Conservation (phyloP, 2,329 filamentous ascomycete species). For the Rachicladosporium sp. region DNA sequence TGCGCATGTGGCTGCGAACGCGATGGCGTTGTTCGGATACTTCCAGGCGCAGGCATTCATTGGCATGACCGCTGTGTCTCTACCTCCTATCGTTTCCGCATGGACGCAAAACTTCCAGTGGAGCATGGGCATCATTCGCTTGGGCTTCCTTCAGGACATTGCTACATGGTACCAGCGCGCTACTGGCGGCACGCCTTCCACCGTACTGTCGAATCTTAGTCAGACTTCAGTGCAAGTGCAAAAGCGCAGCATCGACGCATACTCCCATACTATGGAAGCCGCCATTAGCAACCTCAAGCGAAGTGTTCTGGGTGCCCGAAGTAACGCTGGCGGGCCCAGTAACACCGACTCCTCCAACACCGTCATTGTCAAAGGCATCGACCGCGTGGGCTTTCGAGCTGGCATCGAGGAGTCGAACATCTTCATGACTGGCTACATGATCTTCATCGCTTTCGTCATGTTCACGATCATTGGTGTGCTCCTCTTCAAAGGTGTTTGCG, state of each 20-base stretch:
- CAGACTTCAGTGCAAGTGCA: conserved; percentile 74
- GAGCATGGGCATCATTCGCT: conserved; percentile 89
- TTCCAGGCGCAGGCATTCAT: conserved; percentile 91
- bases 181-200: conserved; percentile 75
- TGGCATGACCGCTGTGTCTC: conserved; percentile 65
- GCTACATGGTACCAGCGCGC: conserved; percentile 93
- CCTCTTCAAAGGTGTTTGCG: conserved; percentile 69
- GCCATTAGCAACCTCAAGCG: conserved; percentile 27
- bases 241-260: conserved; percentile 45
- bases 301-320: conserved; percentile 32
- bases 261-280: conserved; percentile 41
- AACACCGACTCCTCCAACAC: conserved; percentile 24
- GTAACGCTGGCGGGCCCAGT: conserved; percentile 13
- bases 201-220: conserved; percentile 60
- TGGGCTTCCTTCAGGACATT: conserved; percentile 77
- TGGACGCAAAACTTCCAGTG: conserved; percentile 98
- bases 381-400: conserved; percentile 77
- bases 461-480: conserved; percentile 61
- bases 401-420: conserved; percentile 82
- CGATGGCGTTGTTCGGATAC: conserved; percentile 84
- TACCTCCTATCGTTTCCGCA: conserved; percentile 77
- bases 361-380: conserved; percentile 62
- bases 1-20: conserved; percentile 86
- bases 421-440: conserved; percentile 80
- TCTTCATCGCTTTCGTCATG: conserved; percentile 76